Evolutionary conservation across 2,329 filamentous ascomycete species (phyloP).

Genomic region (Colletotrichum musicola): DNA sequence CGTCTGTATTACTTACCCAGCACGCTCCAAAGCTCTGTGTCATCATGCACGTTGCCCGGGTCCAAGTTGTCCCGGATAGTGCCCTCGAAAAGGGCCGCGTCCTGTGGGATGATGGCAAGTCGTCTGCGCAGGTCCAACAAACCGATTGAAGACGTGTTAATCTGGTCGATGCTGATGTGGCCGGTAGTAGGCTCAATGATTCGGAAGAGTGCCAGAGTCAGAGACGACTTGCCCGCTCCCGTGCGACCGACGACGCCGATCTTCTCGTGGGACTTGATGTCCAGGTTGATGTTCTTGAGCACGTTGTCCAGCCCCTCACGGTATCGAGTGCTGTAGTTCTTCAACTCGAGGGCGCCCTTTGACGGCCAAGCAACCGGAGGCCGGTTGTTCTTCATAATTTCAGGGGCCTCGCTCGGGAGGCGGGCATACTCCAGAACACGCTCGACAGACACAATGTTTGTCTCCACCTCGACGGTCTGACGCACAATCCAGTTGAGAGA

Average conservation of each 20-base stretch:
- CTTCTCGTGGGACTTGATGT: slow-evolving; percentile 97
- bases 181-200: slow-evolving; percentile 91
- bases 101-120: slow-evolving; percentile 96
- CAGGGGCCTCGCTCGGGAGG: slow-evolving; percentile 92
- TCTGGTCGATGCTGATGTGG: slow-evolving; percentile 86
- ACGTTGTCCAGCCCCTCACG: slow-evolving; percentile 90
- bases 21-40: slow-evolving; percentile 97
- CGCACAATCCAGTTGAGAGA: slow-evolving; percentile 99
- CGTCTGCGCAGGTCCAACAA: slow-evolving; percentile 88
- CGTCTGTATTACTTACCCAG: slow-evolving; percentile 73
- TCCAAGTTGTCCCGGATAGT: slow-evolving; percentile 95
- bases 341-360: slow-evolving; percentile 88
- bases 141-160: slow-evolving; percentile 92
- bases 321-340: slow-evolving; percentile 95
- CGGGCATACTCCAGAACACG: slow-evolving; percentile 95
- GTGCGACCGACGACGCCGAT: slow-evolving; percentile 97
- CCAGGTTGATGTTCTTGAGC: slow-evolving; percentile 89
- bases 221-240: slow-evolving; percentile 93
- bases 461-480: slow-evolving; percentile 99
- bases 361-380: slow-evolving; percentile 93
- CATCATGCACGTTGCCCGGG: slow-evolving; percentile 93
- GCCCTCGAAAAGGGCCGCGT: slow-evolving; percentile 95
- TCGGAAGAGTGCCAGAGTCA: slow-evolving; percentile 93
- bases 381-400: slow-evolving; percentile 89
- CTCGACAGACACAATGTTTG: slow-evolving; percentile 99